A percentile compares a stretch with the other conserved stretches of the same genome.
These are phyloP conservation scores for Amanita muscaria DNA, from an alignment of 768 basidiomycete genomes.

Conservation along the genomic window DNA sequence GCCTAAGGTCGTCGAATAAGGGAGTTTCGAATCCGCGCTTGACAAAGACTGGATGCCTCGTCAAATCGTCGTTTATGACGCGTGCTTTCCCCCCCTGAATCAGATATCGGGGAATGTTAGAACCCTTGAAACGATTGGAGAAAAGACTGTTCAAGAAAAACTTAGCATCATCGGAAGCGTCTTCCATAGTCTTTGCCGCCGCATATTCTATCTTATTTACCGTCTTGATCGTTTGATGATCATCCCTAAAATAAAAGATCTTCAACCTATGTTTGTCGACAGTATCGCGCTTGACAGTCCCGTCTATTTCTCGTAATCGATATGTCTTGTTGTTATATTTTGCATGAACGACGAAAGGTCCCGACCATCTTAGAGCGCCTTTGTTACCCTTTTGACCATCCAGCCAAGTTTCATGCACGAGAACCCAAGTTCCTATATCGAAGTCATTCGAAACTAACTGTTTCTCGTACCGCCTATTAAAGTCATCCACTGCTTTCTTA, in stretches of 20 bases:
- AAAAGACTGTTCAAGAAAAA: no score
- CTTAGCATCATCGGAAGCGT: no score
- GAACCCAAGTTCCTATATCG: slow-evolving; percentile 21
- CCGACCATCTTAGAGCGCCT: slow-evolving; percentile 19
- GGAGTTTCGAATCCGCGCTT: no score
- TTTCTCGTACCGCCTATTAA: slow-evolving; percentile 11
- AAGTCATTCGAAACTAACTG: slow-evolving; percentile 14
- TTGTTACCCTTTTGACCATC: slow-evolving; percentile 23
- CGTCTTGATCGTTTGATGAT: slow-evolving; percentile 10
- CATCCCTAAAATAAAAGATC: slow-evolving; percentile 13
- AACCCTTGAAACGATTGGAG: no score
- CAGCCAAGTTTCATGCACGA: slow-evolving; percentile 21
- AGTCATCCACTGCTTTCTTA: slow-evolving; percentile 15
- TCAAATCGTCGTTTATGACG: no score
- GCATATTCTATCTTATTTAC: no score
- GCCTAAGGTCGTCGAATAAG: no score
- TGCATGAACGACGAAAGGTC: slow-evolving; percentile 22
- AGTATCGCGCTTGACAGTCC: slow-evolving; percentile 11
- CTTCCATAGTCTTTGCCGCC: no score
- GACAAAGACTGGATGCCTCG: no score
- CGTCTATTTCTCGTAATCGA: no score
- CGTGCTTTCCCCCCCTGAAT: no score
- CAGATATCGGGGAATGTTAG: no score
- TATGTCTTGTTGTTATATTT: slow-evolving; percentile 10
- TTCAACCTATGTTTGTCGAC: slow-evolving; percentile 12